Conservation (phyloP, 306 rosid genomes). For the Inga oerstediana region DNA sequence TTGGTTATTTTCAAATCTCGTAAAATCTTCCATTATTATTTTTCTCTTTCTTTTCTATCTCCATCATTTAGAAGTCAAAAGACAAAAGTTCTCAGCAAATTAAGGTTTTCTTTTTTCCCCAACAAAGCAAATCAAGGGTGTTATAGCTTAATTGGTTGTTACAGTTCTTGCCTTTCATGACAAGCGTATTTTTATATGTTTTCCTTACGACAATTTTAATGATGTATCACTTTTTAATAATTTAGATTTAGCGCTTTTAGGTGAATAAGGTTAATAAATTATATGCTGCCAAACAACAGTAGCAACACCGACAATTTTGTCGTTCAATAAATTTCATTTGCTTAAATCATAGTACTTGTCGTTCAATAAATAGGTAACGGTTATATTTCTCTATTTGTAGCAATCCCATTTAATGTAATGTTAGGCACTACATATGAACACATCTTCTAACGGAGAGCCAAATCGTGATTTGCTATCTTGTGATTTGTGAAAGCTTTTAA, state of each 20-base stretch:
- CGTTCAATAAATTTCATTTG: no score
- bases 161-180: not conserved
- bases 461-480: no score
- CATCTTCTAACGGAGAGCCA: no score
- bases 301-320: not conserved
- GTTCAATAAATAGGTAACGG: no score
- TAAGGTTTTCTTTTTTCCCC: no score
- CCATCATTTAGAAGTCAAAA: not conserved
- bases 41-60: no score
- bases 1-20: no score
- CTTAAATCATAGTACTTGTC: no score
- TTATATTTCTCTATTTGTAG: no score
- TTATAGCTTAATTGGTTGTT: not conserved
- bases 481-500: not conserved
- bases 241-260: not conserved
- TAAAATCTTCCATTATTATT: no score
- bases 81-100: not conserved
- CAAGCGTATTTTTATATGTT: not conserved
- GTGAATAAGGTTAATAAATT: not conserved
- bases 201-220: not conserved
- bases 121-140: slow-evolving; percentile 12
- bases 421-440: no score
- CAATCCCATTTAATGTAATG: no score
- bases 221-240: not conserved
- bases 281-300: not conserved